phyloP scores from a whole-genome alignment of 179 eudicot species.

The Silene noctiflora region DNA sequence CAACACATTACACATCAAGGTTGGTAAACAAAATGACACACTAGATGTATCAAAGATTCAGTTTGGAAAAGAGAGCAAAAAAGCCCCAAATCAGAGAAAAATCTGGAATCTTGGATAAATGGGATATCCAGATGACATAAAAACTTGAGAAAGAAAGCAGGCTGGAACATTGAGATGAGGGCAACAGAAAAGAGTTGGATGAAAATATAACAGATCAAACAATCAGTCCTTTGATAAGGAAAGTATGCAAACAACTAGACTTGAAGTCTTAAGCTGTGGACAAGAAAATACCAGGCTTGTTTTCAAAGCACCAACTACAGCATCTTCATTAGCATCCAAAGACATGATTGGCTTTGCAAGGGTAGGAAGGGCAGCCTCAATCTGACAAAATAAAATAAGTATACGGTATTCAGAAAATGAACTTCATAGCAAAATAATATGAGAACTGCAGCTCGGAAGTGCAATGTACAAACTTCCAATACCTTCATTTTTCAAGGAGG shows the following conservation, averaged over 20 bases:
- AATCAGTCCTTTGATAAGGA: background rate
- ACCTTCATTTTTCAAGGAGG: background rate
- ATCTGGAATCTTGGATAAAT: too few relatives aligned
- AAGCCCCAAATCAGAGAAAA: too few relatives aligned
- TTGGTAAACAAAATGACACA: too few relatives aligned
- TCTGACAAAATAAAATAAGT: constrained; percentile 35
- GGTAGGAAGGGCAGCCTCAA: constrained; percentile 85
- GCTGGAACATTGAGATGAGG: too few relatives aligned
- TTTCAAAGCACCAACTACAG: constrained; percentile 83
- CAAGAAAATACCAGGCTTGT: constrained; percentile 69
- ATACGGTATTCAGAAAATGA: background rate
- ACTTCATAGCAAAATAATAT: background rate
- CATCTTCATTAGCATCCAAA: constrained; percentile 94
- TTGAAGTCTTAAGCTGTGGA: background rate
- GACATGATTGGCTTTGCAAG: constrained; percentile 93
- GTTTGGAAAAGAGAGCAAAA: too few relatives aligned
- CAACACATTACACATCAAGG: too few relatives aligned
- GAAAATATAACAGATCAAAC: background rate
- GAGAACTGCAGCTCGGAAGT: background rate
- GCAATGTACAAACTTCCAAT: background rate
- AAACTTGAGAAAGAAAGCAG: too few relatives aligned
- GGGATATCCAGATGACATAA: too few relatives aligned
- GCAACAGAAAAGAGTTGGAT: too few relatives aligned
- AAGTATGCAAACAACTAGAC: background rate
- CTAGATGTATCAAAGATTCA: too few relatives aligned